Base-by-base conservation (phyloP, 163 green algal genomes). In the Botryococcus braunii region DNA sequence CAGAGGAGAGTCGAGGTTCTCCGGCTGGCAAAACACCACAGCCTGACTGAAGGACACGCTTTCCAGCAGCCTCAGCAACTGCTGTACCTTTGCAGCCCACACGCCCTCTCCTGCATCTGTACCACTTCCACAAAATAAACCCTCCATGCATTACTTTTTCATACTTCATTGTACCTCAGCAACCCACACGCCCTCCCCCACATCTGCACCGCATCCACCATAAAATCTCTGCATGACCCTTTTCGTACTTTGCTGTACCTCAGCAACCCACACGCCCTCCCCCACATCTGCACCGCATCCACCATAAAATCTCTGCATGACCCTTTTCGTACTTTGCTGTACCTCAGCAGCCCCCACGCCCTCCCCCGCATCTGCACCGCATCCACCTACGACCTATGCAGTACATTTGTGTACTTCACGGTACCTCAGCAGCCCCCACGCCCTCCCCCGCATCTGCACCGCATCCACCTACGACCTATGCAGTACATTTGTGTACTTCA, bases 1-100 rank as follows among this genome's bases (percentile, higher is more conserved):
- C 32, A 96, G 79, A 72, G 64, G 79, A 38, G 87, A 76, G 0
- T 82, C 89, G 29, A 80, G 69, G 7, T 72, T 69, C 64, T 84
- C 80, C 37, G 74, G 57, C 73, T 89, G 89, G 77, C 79, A 89
- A 69, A 96, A 96, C 35, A 94, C 83, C 5, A 88, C 81, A 0
- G 87, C 84, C 79, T 93, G 85, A 62, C 89, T 82, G 71, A 92
- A 93, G 1, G 81, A 74, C 2, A 88, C 59, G 0, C 58, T 37
- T 8, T 41, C 63, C 46, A 92, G 70, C 70, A 93, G 75, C 58
- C 48, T 5, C 69, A 90, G 68, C 77, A 93, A n/a, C n/a, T n/a
- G n/a, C n/a, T n/a, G n/a, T n/a, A n/a, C n/a, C n/a, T n/a, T n/a
- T n/a, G n/a, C n/a, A n/a, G n/a, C 50, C 6, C 50, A 60, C 50